A percentile compares a stretch with the other conserved stretches of the same genome.
Evolutionary conservation across 331 rosid species (phyloP).

Genomic region (Quercus lobata): DNA sequence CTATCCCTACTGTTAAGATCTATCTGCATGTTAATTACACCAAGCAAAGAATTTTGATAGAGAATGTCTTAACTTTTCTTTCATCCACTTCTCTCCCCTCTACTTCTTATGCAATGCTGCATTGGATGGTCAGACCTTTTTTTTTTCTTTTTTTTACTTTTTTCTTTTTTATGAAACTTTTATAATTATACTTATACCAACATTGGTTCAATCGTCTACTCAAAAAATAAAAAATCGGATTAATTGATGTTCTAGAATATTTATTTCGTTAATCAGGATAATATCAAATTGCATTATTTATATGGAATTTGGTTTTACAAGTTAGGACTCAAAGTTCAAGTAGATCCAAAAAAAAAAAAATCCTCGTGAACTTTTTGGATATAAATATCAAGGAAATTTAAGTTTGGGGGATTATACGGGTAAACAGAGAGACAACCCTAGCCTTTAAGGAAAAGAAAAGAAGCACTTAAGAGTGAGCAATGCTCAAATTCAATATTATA

Average conservation of each 20-base stretch:
- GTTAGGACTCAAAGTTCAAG: not conserved
- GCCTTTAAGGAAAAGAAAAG: not conserved
- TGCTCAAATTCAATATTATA: not conserved
- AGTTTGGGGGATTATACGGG: not conserved
- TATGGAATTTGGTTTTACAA: not conserved
- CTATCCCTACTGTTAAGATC: not conserved
- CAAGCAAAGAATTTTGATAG: not conserved
- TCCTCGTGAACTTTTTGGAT: not conserved
- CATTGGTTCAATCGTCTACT: too few relatives aligned
- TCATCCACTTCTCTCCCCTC: too few relatives aligned
- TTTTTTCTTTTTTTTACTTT: too few relatives aligned
- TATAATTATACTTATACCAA: too few relatives aligned
- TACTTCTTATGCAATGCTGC: too few relatives aligned
- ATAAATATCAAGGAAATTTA: not conserved
- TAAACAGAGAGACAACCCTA: not conserved
- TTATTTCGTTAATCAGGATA: too few relatives aligned
- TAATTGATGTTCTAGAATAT: too few relatives aligned
- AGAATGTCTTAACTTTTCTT: not conserved
- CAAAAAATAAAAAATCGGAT: too few relatives aligned
- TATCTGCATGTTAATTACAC: not conserved
- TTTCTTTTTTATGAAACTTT: too few relatives aligned
- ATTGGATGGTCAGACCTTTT: too few relatives aligned
- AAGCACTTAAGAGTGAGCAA: not conserved
- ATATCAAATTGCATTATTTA: too few relatives aligned
- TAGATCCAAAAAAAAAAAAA: not conserved